Base-by-base conservation (phyloP, 2,329 filamentous ascomycete species). In the Didymella glomerata region DNA sequence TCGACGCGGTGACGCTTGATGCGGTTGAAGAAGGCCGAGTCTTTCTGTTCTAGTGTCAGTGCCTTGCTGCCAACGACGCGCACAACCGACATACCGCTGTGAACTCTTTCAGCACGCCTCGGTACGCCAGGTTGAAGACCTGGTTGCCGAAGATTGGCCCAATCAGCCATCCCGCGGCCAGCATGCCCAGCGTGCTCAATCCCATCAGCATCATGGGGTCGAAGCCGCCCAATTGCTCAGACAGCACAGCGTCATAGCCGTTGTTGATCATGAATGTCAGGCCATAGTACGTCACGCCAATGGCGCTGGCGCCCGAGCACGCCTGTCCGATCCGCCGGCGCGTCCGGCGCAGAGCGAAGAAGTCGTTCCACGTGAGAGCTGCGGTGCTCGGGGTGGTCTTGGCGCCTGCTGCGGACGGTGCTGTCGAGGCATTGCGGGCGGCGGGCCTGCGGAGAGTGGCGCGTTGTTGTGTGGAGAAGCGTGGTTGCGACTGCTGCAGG, bases 1-100 rank as follows among this genome's bases (percentile, higher is more conserved):
- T 99, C 94, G 62, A 96, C 94, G 25, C 95, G 88, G 81, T 95
- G 90, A 78, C 90, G 92, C 83, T 93, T 95, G 79, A 99, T 91
- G 66, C 94, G 86, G 61, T 89, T 87, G 78, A 94, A 97, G 82
- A 99, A 97, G 77, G 94, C 90, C 71, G 89, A 92, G 80, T 99
- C 95, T 85, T 97, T 98, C 85, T 91, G 68, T 57, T 49, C 0
- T 14, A 8, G 24, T 9, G 47, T 65, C 50, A 66, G 45, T 46
- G 10, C 24, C 28, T 5, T 18, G 22, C 20, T 24, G 7, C 27
- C 25, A 40, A 44, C 18, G 13, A 13, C 24, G n/a, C 2, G 38
- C 10, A 10, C 22, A 4, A 14, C 16, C 1, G 38, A 82, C 87
- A 71, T 75, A 90, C 88, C 76, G 84, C 76, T 41, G 86, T 86